Conservation (phyloP, 768 basidiomycete genomes). For the Exsudoporus frostii region DNA sequence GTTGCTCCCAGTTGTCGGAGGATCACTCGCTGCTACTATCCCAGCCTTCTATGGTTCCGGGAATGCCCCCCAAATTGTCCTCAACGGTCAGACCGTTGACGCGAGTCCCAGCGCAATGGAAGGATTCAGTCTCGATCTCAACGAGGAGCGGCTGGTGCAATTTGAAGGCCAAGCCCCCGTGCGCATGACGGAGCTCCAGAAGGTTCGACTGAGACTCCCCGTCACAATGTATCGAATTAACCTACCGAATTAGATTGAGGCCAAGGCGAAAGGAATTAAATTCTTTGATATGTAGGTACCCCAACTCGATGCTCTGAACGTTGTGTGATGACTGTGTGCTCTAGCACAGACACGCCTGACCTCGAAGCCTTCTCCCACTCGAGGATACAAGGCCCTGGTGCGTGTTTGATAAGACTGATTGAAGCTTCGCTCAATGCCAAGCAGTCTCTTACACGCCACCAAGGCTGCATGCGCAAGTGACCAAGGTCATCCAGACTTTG, state of each 20-base stretch:
- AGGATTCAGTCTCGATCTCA: slow-evolving; percentile 72
- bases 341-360: slow-evolving; percentile 72
- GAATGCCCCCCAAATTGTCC: slow-evolving; percentile 18
- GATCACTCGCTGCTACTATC: slow-evolving; percentile 20
- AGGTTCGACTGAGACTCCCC: slow-evolving; percentile 42
- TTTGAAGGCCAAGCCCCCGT: slow-evolving; percentile 66
- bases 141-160: slow-evolving; percentile 70
- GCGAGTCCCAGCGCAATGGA: slow-evolving; percentile 13
- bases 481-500: slow-evolving; percentile 60
- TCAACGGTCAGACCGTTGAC: slow-evolving; percentile 29
- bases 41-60: slow-evolving; percentile 4
- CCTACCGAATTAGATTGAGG: slow-evolving; percentile 52
- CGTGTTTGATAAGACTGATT: slow-evolving; percentile 11
- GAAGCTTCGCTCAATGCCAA: background rate
- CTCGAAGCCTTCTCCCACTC: slow-evolving; percentile 44
- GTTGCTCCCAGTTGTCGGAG: slow-evolving; percentile 17
- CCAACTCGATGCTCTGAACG: background rate
- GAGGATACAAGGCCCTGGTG: slow-evolving; percentile 39
- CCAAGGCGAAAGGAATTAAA: slow-evolving; percentile 71
- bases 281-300: slow-evolving; percentile 81
- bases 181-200: slow-evolving; percentile 88
- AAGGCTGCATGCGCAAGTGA: slow-evolving; percentile 58
- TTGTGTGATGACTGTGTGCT: slow-evolving; percentile 5
- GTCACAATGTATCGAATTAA: background rate
- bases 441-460: slow-evolving; percentile 57